Evolutionary conservation across 2,329 filamentous ascomycete species (phyloP), one percentile per base, ranked within the genome.

Genomic region (Tolypocladium nubicola): DNA sequence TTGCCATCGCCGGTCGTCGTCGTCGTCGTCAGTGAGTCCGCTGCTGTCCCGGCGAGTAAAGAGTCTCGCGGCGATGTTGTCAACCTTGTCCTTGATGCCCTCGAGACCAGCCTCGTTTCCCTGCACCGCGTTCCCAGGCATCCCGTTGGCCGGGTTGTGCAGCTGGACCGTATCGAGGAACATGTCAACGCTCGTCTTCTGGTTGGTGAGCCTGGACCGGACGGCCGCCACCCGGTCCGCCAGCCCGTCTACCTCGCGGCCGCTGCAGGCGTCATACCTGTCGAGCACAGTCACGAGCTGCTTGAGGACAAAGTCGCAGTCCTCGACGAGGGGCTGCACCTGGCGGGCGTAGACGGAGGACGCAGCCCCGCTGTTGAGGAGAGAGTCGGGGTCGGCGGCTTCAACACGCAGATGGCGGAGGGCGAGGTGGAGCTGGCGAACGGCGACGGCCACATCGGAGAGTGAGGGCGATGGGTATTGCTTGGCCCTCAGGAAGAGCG

Each of bases 111-210:
- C 67, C 49, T 67, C 72, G 52, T 72, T 71, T n/a, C 70, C 67
- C 41, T 73, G 65, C 13, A 67, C 68, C 53, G 72, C 61, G 39
- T 60, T 64, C 63, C 58, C 70, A 61, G 62, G 73, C 11, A 55
- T 35, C 65, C 60, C 59, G 45, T 74, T 77, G 21, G 71, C 70
- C 0, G 75, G 73, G 57, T 77, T 75, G 57, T 79, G 75, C 49
- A 82, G 65, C 65, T 84, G 81, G 21, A 85, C 74, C 0, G 78
- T 79, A 62, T 85, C 78, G 21, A 86, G 73, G 59, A 85, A 82
- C 63, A 77, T 70, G 56, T 80, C 78, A 52, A 86, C 74, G 43
- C 73, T 77, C 6, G 75, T 73, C 64, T 78, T 81, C 59, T 84
- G 79, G 59, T 75, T 75, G 10, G 73, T 71, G 52, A 86, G 71